These are phyloP conservation scores for Trichocomaceae sp. DNA, from an alignment of 2,329 filamentous ascomycete species.

Conservation along the genomic window DNA sequence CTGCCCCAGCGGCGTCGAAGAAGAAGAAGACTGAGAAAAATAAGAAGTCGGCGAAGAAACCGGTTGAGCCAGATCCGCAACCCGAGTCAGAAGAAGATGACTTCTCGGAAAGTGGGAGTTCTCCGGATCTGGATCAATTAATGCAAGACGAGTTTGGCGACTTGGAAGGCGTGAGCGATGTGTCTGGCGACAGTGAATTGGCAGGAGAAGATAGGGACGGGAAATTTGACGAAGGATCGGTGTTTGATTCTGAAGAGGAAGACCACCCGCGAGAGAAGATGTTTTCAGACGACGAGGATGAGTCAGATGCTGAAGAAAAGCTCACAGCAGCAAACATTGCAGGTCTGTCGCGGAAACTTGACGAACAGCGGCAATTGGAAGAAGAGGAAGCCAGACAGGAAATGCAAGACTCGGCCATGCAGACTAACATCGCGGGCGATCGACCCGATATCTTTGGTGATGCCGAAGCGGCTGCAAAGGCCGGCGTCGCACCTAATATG, in stretches of 20 bases:
- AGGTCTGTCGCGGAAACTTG: slow-evolving; percentile 78
- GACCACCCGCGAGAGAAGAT: slow-evolving; percentile 55
- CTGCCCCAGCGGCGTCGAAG: slow-evolving; percentile 22
- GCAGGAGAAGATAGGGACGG: slow-evolving; percentile 39
- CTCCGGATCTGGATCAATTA: slow-evolving; percentile 24
- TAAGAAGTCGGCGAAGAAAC: slow-evolving; percentile 29
- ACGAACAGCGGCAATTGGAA: slow-evolving; percentile 68
- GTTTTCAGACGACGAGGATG: slow-evolving; percentile 93
- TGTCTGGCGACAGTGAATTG: slow-evolving; percentile 46
- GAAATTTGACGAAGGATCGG: slow-evolving; percentile 50
- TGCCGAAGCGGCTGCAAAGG: slow-evolving; percentile 52
- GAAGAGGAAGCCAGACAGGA: slow-evolving; percentile 79
- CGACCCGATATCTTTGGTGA: slow-evolving; percentile 58
- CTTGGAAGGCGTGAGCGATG: slow-evolving; percentile 33
- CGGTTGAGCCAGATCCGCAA: slow-evolving; percentile 31
- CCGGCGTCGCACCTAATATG: slow-evolving; percentile 74
- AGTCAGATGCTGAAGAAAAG: slow-evolving; percentile 80
- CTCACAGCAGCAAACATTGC: slow-evolving; percentile 95
- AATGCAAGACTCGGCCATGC: slow-evolving; percentile 73
- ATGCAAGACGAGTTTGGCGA: slow-evolving; percentile 44
- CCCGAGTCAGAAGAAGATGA: slow-evolving; percentile 30
- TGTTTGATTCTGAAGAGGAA: slow-evolving; percentile 64
- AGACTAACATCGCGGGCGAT: slow-evolving; percentile 87
- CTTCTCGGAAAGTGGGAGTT: slow-evolving; percentile 28
- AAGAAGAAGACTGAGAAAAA: slow-evolving; percentile 26